Conservation (phyloP, 2,329 filamentous ascomycete genomes). For the Rhinocladiella similis region DNA sequence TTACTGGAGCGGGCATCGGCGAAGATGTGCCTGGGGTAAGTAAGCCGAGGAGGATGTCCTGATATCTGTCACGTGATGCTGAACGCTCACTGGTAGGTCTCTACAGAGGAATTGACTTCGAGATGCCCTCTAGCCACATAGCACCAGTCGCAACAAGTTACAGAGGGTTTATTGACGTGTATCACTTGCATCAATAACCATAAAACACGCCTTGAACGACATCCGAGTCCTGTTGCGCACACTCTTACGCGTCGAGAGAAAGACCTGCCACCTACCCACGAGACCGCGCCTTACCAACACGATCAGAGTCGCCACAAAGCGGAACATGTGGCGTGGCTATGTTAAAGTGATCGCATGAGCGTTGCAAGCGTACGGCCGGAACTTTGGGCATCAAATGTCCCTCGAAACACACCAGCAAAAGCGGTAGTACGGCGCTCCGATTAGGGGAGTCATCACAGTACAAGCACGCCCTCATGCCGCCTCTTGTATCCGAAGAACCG, state of each 20-base stretch:
- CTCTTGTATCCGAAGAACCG: conserved; percentile 13
- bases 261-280: conserved; percentile 1
- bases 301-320: not conserved
- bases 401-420: not conserved
- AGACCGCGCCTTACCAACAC: not conserved
- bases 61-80: not conserved
- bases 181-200: conserved; percentile 1
- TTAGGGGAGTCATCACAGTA: not conserved
- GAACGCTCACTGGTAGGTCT: not conserved
- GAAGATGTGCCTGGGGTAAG: not conserved
- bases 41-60: not conserved
- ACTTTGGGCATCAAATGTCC: not conserved
- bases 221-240: conserved; percentile 8
- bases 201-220: not conserved
- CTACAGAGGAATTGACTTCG: not conserved
- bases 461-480: conserved; percentile 12
- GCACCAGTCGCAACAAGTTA: not conserved
- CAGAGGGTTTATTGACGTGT: conserved; percentile 18
- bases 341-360: not conserved
- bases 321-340: not conserved
- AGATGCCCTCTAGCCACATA: not conserved
- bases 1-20: no score
- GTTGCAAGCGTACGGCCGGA: not conserved
- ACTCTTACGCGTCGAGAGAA: conserved; percentile 21
- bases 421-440: no score